phyloP scores from a whole-genome alignment of 1,284 basidiomycete species.

The Rhodotorula sp. region DNA sequence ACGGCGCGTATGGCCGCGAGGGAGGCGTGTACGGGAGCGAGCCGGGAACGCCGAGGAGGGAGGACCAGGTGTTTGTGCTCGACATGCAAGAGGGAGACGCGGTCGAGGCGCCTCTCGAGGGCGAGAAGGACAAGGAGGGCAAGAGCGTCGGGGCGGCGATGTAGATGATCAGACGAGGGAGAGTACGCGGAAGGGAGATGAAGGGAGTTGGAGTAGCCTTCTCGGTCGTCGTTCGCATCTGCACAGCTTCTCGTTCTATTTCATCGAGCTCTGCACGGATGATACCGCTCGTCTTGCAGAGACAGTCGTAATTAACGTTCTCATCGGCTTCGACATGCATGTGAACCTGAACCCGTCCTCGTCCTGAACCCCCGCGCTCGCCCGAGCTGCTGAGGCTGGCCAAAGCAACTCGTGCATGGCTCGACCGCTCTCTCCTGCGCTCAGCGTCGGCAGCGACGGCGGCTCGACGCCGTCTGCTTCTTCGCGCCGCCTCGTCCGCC shows the following conservation, averaged over 20 bases:
- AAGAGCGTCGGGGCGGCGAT: slow-evolving; percentile 3
- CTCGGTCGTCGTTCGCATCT: too few relatives aligned
- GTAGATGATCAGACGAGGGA: not conserved
- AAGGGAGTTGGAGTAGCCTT: not conserved
- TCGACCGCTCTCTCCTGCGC: not conserved
- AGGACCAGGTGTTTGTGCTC: slow-evolving; percentile 24
- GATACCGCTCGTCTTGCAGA: too few relatives aligned
- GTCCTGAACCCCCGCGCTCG: not conserved
- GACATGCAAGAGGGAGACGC: slow-evolving; percentile 14
- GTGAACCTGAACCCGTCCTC: too few relatives aligned
- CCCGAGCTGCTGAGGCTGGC: not conserved
- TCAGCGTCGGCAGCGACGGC: not conserved
- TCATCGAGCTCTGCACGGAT: too few relatives aligned
- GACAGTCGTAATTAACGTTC: too few relatives aligned
- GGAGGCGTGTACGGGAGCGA: not conserved
- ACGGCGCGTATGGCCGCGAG: not conserved
- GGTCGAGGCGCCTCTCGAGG: not conserved
- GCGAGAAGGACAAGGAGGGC: not conserved
- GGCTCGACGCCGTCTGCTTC: slow-evolving; percentile 1
- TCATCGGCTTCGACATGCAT: too few relatives aligned
- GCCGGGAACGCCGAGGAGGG: not conserved
- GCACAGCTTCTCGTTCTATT: too few relatives aligned
- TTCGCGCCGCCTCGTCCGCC: slow-evolving; percentile 9
- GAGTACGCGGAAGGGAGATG: too few relatives aligned
- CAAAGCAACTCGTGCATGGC: not conserved